A percentile compares a stretch with the other conserved stretches of the same genome.
Conservation (phyloP, 116 monocot species). For the Phalaenopsis hybrid region DNA sequence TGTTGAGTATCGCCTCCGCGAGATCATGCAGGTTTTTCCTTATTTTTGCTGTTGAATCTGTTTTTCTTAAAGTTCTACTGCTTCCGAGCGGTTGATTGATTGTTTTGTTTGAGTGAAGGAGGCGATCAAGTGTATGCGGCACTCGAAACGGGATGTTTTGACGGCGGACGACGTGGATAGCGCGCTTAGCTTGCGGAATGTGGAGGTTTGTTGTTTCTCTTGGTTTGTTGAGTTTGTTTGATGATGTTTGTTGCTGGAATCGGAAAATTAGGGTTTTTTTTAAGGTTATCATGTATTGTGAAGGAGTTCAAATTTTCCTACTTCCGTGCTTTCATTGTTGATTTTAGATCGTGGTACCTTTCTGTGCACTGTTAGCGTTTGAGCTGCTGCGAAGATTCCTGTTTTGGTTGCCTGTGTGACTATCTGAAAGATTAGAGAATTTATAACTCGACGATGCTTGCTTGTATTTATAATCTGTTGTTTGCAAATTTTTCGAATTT, state of each 20-base stretch:
- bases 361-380: background rate
- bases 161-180: constrained; percentile 93
- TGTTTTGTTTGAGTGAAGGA: constrained; percentile 35
- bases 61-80: background rate
- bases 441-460: background rate
- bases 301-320: background rate
- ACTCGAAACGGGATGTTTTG: constrained; percentile 77
- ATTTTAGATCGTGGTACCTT: background rate
- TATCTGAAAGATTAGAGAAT: no score
- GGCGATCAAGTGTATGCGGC: constrained; percentile 96
- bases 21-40: constrained; percentile 86
- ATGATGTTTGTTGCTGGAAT: background rate
- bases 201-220: constrained; percentile 46
- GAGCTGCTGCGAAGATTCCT: no score
- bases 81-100: background rate
- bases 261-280: background rate
- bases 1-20: constrained; percentile 96
- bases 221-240: background rate
- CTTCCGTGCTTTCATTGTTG: background rate
- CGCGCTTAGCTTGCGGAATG: constrained; percentile 76
- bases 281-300: background rate
- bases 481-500: background rate
- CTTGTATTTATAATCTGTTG: background rate
- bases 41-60: background rate
- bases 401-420: no score